Base-by-base conservation (phyloP, 257 asterid species). In the Solanum rostratum region DNA sequence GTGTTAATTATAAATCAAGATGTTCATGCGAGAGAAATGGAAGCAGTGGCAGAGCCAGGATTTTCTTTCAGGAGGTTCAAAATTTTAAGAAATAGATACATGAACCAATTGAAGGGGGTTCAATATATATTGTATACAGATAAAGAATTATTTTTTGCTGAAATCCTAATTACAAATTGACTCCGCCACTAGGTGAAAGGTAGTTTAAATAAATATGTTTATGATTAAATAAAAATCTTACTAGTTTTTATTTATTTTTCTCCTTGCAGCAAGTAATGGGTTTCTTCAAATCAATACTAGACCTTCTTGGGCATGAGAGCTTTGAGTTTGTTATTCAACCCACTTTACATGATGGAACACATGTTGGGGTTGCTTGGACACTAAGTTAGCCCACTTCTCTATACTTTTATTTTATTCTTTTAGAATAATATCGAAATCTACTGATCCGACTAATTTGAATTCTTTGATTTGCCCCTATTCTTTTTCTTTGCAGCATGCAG, bases 301-400 rank as follows among this genome's bases (percentile, higher is more conserved):
- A 89, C 45, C 84, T 39, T 66, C 37, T 93, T 84, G 94, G 94
- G 76, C 88, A 2, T 4, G 19, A 90, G 63, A 86, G 88, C 86
- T 83, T 93, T 52, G 93, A 93, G 76, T 84, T 92, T 83, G 90
- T 89, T 27, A 91, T 92, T 87, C 86, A 89, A 69, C 93, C 92
- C 6, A 91, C 97, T 2, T 50, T 53, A 55, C 91, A 89, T 22
- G 92, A 92, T 73, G 98, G 98, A 41, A 89, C 94, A 92, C 81
- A 80, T 22, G 91, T 93, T 71, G 90, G 88, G 4, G 91, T 95
- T 81, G 84, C 92, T 14, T 95, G 98, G 98, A 86, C 89, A 88
- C 88, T 93, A 90, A 95, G 97, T 94, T 79, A 5, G 15, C 6
- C 24, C 41, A 82, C 65, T 73, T 0, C 45, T 13, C 39, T n/a